Evolutionary conservation across 208 protist genomes (phyloP).

Genomic region (Wallacemonas rigidus): DNA sequence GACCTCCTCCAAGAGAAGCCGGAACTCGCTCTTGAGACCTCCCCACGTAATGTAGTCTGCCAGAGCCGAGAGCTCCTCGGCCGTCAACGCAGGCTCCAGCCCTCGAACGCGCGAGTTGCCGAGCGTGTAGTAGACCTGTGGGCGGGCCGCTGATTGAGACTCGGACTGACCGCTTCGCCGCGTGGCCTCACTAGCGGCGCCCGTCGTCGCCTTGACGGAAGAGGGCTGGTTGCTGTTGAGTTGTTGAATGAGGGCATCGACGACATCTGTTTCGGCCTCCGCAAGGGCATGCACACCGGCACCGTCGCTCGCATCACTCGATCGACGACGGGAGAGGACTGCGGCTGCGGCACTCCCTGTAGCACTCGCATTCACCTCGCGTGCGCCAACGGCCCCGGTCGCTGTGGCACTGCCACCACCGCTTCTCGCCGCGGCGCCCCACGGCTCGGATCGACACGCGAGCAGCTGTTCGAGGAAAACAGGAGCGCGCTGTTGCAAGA

Average conservation of each 20-base stretch:
- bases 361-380: background rate
- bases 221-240: constrained; percentile 2
- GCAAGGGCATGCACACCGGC: background rate
- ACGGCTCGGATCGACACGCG: constrained; percentile 49
- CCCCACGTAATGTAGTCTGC: constrained; percentile 78
- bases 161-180: no score
- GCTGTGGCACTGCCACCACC: background rate
- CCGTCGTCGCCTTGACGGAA: background rate
- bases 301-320: background rate
- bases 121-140: constrained; percentile 63
- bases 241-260: constrained; percentile 36
- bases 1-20: constrained; percentile 52
- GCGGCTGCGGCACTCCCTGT: background rate
- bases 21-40: constrained; percentile 50
- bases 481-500: constrained; percentile 75
- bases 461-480: constrained; percentile 55
- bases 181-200: background rate
- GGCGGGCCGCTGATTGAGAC: background rate
- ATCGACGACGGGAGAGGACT: background rate
- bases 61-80: constrained; percentile 57
- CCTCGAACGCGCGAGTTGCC: constrained; percentile 69
- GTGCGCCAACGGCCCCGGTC: no score
- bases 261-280: constrained; percentile 18
- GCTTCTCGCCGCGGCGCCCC: background rate
- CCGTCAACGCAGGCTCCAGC: constrained; percentile 48